Conservation (phyloP, 1,284 basidiomycete genomes). For the Marasmius fiardii region DNA sequence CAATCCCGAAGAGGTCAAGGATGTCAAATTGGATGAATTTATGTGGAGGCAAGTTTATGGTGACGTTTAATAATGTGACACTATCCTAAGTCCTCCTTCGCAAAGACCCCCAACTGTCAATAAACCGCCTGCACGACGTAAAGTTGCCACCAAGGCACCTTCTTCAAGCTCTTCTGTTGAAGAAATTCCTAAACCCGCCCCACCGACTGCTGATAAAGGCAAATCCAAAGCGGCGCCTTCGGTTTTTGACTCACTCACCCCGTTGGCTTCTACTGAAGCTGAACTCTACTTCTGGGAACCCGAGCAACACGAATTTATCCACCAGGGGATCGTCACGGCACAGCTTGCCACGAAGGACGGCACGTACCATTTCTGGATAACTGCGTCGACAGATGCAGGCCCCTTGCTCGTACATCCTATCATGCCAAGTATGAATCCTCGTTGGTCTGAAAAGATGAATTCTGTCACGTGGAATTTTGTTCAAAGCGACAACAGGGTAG, state of each 20-base stretch:
- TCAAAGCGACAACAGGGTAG: slow-evolving; percentile 56
- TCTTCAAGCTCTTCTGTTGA: slow-evolving; percentile 12
- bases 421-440: slow-evolving; percentile 73
- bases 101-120: slow-evolving; percentile 32
- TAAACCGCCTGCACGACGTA: slow-evolving; percentile 20
- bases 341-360: slow-evolving; percentile 54
- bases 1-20: slow-evolving; percentile 67
- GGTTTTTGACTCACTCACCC: slow-evolving; percentile 1
- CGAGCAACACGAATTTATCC: slow-evolving; percentile 65
- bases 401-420: slow-evolving; percentile 61
- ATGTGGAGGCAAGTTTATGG: slow-evolving; percentile 63
- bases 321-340: slow-evolving; percentile 72
- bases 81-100: not conserved
- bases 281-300: slow-evolving; percentile 76
- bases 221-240: slow-evolving; percentile 9
- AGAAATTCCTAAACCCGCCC: slow-evolving; percentile 3
- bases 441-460: slow-evolving; percentile 55
- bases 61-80: slow-evolving; percentile 1
- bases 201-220: slow-evolving; percentile 4
- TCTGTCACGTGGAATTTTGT: slow-evolving; percentile 87
- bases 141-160: slow-evolving; percentile 19
- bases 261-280: slow-evolving; percentile 30
- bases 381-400: slow-evolving; percentile 48
- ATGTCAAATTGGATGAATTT: slow-evolving; percentile 73
- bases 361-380: slow-evolving; percentile 62